Evolutionary conservation across 805 yeast genomes (phyloP).

Genomic region (Candida qinlingensis): DNA sequence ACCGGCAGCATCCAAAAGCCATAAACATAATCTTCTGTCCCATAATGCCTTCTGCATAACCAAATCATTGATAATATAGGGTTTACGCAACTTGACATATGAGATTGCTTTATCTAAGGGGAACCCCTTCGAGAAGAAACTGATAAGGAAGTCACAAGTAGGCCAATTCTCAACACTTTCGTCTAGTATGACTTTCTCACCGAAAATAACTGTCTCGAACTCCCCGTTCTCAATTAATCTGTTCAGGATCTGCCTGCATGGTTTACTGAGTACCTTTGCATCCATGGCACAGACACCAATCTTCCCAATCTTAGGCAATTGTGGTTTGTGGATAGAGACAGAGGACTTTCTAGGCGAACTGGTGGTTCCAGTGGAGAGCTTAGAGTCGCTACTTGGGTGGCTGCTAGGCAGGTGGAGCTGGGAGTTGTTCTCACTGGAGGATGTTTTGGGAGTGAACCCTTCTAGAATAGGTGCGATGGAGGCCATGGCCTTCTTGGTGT

Average conservation of each 20-base stretch:
- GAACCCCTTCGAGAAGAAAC: constrained; percentile 93
- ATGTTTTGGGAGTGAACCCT: constrained; percentile 66
- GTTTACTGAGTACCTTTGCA: constrained; percentile 90
- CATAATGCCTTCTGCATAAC: constrained; percentile 91
- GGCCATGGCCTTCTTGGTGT: constrained; percentile 59
- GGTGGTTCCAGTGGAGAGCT: constrained; percentile 2
- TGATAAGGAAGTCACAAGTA: constrained; percentile 89
- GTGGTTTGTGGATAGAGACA: constrained; percentile 27
- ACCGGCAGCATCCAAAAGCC: constrained; percentile 68
- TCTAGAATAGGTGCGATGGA: constrained; percentile 76
- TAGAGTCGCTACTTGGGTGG: constrained; percentile 10
- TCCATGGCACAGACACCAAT: constrained; percentile 99
- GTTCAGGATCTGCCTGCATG: constrained; percentile 86
- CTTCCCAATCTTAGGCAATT: constrained; percentile 74
- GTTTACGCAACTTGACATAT: constrained; percentile 84
- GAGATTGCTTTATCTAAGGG: constrained; percentile 93
- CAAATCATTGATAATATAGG: constrained; percentile 83
- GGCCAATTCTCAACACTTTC: constrained; percentile 98
- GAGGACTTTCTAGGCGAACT: constrained; percentile 16
- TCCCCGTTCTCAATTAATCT: constrained; percentile 88
- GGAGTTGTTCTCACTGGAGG: constrained; percentile 40
- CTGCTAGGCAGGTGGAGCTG: constrained; percentile 23
- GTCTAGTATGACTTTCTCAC: constrained; percentile 93
- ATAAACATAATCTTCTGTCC: constrained; percentile 90
- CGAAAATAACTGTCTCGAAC: constrained; percentile 93